Conservation (phyloP, 2,329 filamentous ascomycete species). For the Aureobasidium lini region DNA sequence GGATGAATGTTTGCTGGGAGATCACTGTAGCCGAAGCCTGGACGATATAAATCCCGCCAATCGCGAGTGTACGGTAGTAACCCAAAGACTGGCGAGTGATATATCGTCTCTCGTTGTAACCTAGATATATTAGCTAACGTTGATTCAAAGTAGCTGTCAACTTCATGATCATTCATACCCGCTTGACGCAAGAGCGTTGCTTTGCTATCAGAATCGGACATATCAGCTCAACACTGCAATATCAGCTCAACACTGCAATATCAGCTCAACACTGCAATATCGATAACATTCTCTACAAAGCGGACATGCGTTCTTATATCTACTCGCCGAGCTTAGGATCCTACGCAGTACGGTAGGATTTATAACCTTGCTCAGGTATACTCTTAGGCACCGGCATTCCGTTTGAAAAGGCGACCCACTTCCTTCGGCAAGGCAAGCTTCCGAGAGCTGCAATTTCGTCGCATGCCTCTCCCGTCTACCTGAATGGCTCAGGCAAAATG, state of each 20-base stretch:
- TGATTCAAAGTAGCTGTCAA: background rate
- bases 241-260: background rate
- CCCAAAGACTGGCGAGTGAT: conserved; percentile 35
- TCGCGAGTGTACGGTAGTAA: conserved; percentile 34
- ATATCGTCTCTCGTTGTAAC: conserved; percentile 31
- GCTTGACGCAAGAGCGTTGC: background rate
- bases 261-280: background rate
- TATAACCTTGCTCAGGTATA: too few relatives aligned
- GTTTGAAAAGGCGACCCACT: background rate
- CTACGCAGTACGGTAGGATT: background rate
- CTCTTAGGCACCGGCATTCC: background rate
- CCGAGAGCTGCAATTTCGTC: background rate
- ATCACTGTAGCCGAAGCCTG: conserved; percentile 5
- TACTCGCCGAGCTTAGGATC: background rate
- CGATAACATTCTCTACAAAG: background rate
- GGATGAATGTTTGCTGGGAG: conserved; percentile 17
- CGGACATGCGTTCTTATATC: background rate
- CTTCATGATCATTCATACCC: background rate
- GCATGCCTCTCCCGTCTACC: background rate
- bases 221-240: background rate
- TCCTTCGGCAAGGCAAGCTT: background rate
- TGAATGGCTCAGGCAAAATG: background rate
- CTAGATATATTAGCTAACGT: background rate
- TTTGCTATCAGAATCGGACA: background rate
- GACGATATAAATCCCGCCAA: conserved; percentile 29